Base-by-base conservation (phyloP, 2,329 filamentous ascomycete species). In the Neonectria ditissima region DNA sequence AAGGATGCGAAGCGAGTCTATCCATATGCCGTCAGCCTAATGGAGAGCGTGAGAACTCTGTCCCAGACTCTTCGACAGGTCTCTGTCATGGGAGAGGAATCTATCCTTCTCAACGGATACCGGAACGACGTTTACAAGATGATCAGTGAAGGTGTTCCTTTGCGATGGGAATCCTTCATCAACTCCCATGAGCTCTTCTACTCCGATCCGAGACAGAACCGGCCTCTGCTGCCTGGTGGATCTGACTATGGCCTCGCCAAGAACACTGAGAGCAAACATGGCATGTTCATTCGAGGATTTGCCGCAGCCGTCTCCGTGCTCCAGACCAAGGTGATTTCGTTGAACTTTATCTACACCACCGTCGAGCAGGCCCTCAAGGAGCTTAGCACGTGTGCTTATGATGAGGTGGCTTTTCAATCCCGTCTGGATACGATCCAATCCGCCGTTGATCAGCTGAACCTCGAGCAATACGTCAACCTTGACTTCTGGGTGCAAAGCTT, bases 1-100 rank as follows among this genome's bases (percentile, higher is more conserved):
- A 99, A 98, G 79, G 96, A 99, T 77, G 97, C 96, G n/a, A 97
- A 97, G 80, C 89, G 96, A 56, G 96, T 99, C 4, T 99, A 99
- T 73, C 96, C 96, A 0, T 99, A 97, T 75, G 96, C 97, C 24
- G 94, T 99, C 69, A 98, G 94, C 75, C 82, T 99, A 69, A 99
- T 99, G 94, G 96, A 99, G 80, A 98, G 94, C 74, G 93, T 98
- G n/a, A 89, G 94, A 62, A 98, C 94, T 0, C 91, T 97, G 67
- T 88, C 93, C 2, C 95, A 98, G 79, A 97, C 94, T 0, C 91
- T 91, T 71, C 90, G 93, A 30, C 89, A 92, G 54, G 97, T 99
- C 63, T 84, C 89, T 18, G 88, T 91, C 58, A 95, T 99, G 92
- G 87, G 90, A 11, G 92, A 95, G 69, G 94, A 97, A 62, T 89